Percentiles rank a stretch among this genome's conserved stretches.
These are phyloP conservation scores for Grammothele lineata DNA, from an alignment of 768 basidiomycete genomes.

Conservation along the genomic window DNA sequence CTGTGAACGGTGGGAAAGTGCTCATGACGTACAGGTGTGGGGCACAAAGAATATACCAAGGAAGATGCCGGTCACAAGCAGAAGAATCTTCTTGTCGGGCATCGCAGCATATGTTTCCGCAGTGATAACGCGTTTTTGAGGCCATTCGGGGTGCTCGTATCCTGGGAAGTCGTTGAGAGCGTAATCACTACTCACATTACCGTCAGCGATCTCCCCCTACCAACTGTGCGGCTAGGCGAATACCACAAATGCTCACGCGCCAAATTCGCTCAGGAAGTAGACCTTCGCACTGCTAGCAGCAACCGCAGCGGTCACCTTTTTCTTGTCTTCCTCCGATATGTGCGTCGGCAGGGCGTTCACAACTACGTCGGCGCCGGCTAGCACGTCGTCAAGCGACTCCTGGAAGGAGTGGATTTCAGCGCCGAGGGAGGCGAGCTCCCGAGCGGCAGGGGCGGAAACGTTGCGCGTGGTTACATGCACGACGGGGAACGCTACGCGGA, in stretches of 20 bases:
- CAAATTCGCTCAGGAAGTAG: constrained; percentile 20
- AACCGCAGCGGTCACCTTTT: constrained; percentile 7
- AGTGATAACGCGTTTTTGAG: constrained; percentile 4
- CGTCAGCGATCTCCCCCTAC: too few relatives aligned
- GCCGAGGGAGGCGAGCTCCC: constrained; percentile 15
- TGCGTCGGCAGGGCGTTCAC: constrained; percentile 12
- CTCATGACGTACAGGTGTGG: too few relatives aligned
- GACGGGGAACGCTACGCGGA: constrained; percentile 10
- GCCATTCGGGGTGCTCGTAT: constrained; percentile 1
- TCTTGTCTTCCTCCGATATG: neutral
- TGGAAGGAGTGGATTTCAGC: constrained; percentile 12
- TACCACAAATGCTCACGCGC: constrained; percentile 10
- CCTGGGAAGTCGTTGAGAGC: constrained; percentile 16
- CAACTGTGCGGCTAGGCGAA: neutral
- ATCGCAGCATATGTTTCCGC: neutral
- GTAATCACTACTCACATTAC: constrained; percentile 15
- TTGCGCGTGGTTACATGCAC: constrained; percentile 17
- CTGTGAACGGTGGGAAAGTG: too few relatives aligned
- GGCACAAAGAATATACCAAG: constrained; percentile 1
- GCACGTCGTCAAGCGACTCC: constrained; percentile 5
- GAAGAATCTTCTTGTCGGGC: constrained; percentile 14
- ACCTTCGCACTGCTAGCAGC: constrained; percentile 10
- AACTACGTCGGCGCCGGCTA: constrained; percentile 19
- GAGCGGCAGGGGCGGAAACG: constrained; percentile 3
- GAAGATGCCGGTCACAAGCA: constrained; percentile 9